Conservation (phyloP, 1,139 yeast genomes). For the Spathaspora sp. region DNA sequence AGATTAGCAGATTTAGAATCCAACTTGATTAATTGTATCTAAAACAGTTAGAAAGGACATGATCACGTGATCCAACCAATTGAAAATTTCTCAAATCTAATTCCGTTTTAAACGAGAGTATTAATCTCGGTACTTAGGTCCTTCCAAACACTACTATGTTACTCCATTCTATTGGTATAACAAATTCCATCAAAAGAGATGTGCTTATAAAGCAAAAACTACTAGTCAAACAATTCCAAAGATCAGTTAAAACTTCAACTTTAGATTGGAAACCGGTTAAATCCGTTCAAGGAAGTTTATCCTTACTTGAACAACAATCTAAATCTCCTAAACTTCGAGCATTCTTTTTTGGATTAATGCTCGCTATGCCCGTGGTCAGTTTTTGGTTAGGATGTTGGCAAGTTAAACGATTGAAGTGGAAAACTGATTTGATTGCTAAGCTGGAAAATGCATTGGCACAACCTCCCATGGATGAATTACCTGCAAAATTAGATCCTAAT, state of each 20-base stretch:
- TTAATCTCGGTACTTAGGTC: background rate
- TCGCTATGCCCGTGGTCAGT: conserved; percentile 86
- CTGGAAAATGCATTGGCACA: conserved; percentile 80
- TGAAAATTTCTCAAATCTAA: background rate
- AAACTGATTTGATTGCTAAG: conserved; percentile 74
- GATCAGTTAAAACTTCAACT: conserved; percentile 61
- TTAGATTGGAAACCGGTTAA: conserved; percentile 83
- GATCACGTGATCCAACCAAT: background rate
- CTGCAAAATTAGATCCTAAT: conserved; percentile 55
- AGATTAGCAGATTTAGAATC: too few relatives aligned
- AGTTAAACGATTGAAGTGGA: conserved; percentile 81
- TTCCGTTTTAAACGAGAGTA: background rate
- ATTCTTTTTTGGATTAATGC: conserved; percentile 56
- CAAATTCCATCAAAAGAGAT: background rate
- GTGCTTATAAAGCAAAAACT: background rate
- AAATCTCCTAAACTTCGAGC: conserved; percentile 42
- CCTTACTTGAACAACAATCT: conserved; percentile 40
- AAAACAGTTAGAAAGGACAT: background rate
- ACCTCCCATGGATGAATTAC: conserved; percentile 67
- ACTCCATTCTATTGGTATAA: background rate
- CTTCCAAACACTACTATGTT: background rate
- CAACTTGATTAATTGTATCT: too few relatives aligned
- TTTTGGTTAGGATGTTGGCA: conserved; percentile 96
- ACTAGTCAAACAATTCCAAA: conserved; percentile 4
- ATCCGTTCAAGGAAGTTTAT: conserved; percentile 47